Evolutionary conservation across 164 flowering plant genomes (phyloP).

Genomic region (Kingdonia uniflora): DNA sequence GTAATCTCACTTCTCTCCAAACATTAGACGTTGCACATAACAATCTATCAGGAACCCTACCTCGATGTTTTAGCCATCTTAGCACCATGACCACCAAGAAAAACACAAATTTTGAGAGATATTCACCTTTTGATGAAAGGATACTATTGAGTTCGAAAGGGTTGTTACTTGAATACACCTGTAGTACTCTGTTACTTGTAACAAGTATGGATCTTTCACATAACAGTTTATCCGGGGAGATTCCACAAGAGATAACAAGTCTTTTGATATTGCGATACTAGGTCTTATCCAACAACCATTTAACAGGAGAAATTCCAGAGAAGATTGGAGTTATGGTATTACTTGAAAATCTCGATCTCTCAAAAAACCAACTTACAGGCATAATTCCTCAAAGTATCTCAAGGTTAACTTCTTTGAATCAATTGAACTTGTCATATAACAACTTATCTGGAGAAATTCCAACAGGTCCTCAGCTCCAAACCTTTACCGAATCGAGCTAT

Average conservation of each 20-base stretch:
- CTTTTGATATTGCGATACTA: neutral
- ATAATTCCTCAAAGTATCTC: neutral
- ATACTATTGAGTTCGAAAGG: neutral
- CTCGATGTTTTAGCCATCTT: neutral
- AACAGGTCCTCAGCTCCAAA: neutral
- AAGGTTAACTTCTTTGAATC: neutral
- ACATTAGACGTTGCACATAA: neutral
- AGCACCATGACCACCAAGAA: neutral
- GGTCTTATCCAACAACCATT: neutral
- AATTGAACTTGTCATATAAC: constrained; percentile 1
- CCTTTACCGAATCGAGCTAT: neutral
- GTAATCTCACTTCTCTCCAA: neutral
- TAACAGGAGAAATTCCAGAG: neutral
- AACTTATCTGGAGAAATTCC: constrained; percentile 1
- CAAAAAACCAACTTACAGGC: neutral
- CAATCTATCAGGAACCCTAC: neutral
- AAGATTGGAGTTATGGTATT: neutral
- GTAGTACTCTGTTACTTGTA: neutral
- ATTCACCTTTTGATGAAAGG: neutral
- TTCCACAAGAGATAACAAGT: neutral
- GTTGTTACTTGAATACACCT: neutral
- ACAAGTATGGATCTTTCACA: neutral
- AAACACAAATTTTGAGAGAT: neutral
- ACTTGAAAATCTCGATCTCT: neutral
- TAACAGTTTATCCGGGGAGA: neutral